These are phyloP conservation scores for Lactarius deliciosus DNA, from an alignment of 768 basidiomycete species.

Conservation along the genomic window DNA sequence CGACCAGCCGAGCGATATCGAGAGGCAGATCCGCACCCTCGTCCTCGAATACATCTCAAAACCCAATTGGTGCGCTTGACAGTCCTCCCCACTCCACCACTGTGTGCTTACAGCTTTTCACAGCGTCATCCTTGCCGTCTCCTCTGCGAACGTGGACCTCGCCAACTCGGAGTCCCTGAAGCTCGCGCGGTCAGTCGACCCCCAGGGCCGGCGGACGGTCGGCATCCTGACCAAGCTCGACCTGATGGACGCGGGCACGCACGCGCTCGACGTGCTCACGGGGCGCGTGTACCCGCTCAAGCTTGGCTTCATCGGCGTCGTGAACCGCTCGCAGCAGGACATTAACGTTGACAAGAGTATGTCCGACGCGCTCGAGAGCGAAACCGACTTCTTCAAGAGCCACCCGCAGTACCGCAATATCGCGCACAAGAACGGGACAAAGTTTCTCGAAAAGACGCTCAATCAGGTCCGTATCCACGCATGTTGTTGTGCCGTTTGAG, in stretches of 20 bases:
- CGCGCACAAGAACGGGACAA: conserved; percentile 96
- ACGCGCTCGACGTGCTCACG: conserved; percentile 93
- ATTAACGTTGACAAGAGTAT: conserved; percentile 87
- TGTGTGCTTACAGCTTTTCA: not conserved
- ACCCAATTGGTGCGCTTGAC: conserved; percentile 75
- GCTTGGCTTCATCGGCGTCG: conserved; percentile 96
- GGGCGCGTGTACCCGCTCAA: conserved; percentile 98
- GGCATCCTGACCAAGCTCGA: conserved; percentile 97
- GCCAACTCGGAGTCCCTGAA: conserved; percentile 98
- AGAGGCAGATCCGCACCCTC: conserved; percentile 90
- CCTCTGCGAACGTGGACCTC: conserved; percentile 96
- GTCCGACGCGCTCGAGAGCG: conserved; percentile 78
- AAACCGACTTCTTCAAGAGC: conserved; percentile 86
- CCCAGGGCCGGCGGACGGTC: conserved; percentile 93
- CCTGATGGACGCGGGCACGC: conserved; percentile 99
- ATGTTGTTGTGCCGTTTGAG: not conserved
- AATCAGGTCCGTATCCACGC: conserved; percentile 70
- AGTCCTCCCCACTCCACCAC: not conserved
- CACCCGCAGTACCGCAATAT: conserved; percentile 95
- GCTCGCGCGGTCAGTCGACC: conserved; percentile 92
- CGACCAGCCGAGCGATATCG: conserved; percentile 97
- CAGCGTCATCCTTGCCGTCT: conserved; percentile 95
- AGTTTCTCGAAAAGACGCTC: conserved; percentile 87
- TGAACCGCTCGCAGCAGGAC: conserved; percentile 97
- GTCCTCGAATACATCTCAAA: conserved; percentile 97